Evolutionary conservation across 345 rosid species (phyloP), one percentile per base, ranked within the genome.

Genomic region (Clausena lansium): DNA sequence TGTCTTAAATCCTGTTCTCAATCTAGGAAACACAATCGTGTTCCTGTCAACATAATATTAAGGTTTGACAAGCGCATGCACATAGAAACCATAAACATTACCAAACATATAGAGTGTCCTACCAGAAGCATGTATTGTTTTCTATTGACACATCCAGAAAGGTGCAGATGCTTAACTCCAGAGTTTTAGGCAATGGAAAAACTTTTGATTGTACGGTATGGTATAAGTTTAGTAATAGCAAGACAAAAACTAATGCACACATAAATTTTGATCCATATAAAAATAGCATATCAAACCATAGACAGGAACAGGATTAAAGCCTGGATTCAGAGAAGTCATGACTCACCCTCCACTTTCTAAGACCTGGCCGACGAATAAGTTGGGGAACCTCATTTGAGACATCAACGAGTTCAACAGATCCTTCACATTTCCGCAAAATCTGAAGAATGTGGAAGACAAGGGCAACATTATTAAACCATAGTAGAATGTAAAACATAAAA

Each of bases 291-390:
- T 10, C 54, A 79, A 66, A 66, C 20, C 2, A 25, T 66, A 52
- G 76, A 4, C 14, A 25, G 55, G 55, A 66, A 47, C 70, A 36
- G 50, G 61, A 50, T n/a, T n/a, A 2, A 45, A 61, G 64, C 45
- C 69, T 17, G 27, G 39, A 60, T 52, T 70, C 67, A n/a, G 69
- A 45, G 35, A 32, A 70, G 60, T 47, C 27, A 70, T 25, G 76
- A 82, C 87, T 47, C 76, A 93, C 98, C 99, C 92, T 96, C 98
- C 98, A 96, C 83, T 77, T 94, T 79, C 68, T 88, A 73, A 90
- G 90, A 82, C 97, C 99, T 35, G 95, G 97, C 75, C 97, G 86
- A 38, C 93, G 88, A 74, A 90, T 78, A 84, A 96, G 98, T 77
- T 91, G 92, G 65, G 98, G 98, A 83, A 90, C 90, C 80, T 89